Percentiles rank a stretch among this genome's conserved stretches.
phyloP scores from a whole-genome alignment of 1,284 basidiomycete genomes.

The Apiotrichum gamsii region DNA sequence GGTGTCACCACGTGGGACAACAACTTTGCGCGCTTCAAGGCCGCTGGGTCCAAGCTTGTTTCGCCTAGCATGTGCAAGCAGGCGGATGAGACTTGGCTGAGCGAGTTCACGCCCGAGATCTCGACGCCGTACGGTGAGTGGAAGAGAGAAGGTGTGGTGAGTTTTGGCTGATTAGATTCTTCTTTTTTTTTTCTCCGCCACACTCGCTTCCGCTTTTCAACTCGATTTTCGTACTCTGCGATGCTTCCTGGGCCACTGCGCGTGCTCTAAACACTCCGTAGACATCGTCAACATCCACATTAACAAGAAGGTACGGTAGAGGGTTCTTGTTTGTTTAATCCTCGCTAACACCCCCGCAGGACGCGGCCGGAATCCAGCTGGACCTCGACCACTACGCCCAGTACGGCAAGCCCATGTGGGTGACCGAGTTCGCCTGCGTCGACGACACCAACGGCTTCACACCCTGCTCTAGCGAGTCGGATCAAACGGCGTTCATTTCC shows the following conservation, averaged over 20 bases:
- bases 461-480: constrained; percentile 28
- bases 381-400: constrained; percentile 40
- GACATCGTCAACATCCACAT: constrained; percentile 34
- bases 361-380: constrained; percentile 35
- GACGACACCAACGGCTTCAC: constrained; percentile 25
- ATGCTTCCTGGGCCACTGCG: too few relatives aligned
- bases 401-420: constrained; percentile 46
- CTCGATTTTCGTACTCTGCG: too few relatives aligned
- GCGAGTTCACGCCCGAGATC: constrained; percentile 19
- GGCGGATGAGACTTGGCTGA: constrained; percentile 24
- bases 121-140: constrained; percentile 10
- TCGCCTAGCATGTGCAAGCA: constrained; percentile 31
- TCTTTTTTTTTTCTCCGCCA: too few relatives aligned
- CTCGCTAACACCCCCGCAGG: too few relatives aligned
- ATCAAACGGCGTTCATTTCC: constrained; percentile 28
- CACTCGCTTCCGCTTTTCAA: too few relatives aligned
- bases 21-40: constrained; percentile 31
- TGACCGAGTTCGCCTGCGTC: constrained; percentile 47
- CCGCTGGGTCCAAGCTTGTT: constrained; percentile 27
- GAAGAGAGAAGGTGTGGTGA: too few relatives aligned
- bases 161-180: too few relatives aligned
- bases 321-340: too few relatives aligned
- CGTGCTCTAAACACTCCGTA: too few relatives aligned
- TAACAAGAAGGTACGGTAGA: constrained; percentile 46
- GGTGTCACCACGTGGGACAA: constrained; percentile 38